These are phyloP conservation scores for Chrysoporthe austroafricana DNA, from an alignment of 2,329 filamentous ascomycete species.

Conservation along the genomic window DNA sequence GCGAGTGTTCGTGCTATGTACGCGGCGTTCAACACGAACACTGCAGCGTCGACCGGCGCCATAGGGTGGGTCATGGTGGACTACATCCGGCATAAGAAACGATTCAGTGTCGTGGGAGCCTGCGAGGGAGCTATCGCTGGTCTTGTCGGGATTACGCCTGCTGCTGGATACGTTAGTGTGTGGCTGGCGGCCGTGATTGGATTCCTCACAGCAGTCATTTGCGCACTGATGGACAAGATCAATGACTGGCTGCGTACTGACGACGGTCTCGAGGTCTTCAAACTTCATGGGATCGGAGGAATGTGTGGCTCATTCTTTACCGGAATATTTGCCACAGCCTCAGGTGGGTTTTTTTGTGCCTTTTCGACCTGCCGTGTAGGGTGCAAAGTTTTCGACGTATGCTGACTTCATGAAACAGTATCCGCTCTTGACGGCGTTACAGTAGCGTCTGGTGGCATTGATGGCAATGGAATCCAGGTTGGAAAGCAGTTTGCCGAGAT, in stretches of 20 bases:
- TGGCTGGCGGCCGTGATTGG: constrained; percentile 57
- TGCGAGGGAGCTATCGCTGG: constrained; percentile 60
- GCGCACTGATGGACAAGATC: constrained; percentile 50
- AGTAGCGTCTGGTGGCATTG: constrained; percentile 48
- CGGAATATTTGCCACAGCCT: constrained; percentile 56
- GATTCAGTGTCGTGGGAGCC: constrained; percentile 56
- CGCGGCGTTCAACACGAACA: constrained; percentile 62
- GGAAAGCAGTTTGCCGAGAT: constrained; percentile 62
- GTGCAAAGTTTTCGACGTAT: not conserved
- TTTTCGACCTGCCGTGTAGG: constrained; percentile 2
- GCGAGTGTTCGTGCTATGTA: constrained; percentile 56
- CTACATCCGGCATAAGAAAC: constrained; percentile 49
- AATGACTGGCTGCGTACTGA: constrained; percentile 59
- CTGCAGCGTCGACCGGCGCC: constrained; percentile 58
- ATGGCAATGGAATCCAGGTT: constrained; percentile 57
- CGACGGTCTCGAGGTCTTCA: constrained; percentile 63
- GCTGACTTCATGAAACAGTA: constrained; percentile 37
- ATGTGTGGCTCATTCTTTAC: constrained; percentile 60
- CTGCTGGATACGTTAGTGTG: constrained; percentile 58
- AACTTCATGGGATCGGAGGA: constrained; percentile 63
- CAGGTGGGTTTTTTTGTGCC: constrained; percentile 27
- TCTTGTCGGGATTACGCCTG: constrained; percentile 62
- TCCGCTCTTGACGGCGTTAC: constrained; percentile 56
- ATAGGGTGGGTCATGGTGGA: constrained; percentile 59
- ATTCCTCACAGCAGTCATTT: constrained; percentile 51